Evolutionary conservation across 768 basidiomycete species (phyloP).

Genomic region (Pisolithus albus): DNA sequence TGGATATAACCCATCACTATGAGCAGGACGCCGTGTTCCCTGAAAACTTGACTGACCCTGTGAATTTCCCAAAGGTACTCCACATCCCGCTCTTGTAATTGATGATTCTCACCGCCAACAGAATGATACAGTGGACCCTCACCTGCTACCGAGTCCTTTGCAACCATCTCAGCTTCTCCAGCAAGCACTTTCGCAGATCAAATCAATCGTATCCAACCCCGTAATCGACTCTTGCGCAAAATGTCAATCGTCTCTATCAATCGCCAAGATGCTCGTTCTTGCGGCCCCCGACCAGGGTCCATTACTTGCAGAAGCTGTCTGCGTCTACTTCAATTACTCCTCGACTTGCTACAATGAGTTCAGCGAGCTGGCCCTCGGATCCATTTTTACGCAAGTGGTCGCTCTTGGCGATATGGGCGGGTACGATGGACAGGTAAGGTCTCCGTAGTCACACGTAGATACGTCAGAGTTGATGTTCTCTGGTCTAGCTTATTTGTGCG

Average conservation of each 20-base stretch:
- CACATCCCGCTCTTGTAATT: background rate
- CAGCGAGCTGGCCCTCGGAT: slow-evolving; percentile 10
- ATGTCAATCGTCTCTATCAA: slow-evolving; percentile 34
- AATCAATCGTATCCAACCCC: slow-evolving; percentile 26
- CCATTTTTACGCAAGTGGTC: slow-evolving; percentile 40
- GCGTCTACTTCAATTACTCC: slow-evolving; percentile 34
- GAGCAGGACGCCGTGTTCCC: slow-evolving; percentile 50
- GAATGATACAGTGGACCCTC: slow-evolving; percentile 41
- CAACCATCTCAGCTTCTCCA: slow-evolving; percentile 30
- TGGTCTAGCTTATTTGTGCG: slow-evolving; percentile 24
- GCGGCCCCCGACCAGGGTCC: slow-evolving; percentile 39
- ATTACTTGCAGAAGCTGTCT: slow-evolving; percentile 15
- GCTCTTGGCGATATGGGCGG: slow-evolving; percentile 41
- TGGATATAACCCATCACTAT: too few relatives aligned
- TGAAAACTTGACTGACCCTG: slow-evolving; percentile 52
- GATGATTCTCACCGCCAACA: slow-evolving; percentile 5
- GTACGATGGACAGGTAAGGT: slow-evolving; percentile 42
- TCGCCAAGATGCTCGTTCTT: slow-evolving; percentile 37
- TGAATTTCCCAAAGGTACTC: slow-evolving; percentile 40
- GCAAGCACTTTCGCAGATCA: slow-evolving; percentile 33
- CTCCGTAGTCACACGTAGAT: too few relatives aligned
- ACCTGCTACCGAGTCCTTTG: slow-evolving; percentile 34
- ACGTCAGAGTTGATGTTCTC: background rate
- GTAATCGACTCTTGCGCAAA: slow-evolving; percentile 29
- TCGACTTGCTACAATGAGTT: slow-evolving; percentile 29